Evolutionary conservation across 768 basidiomycete species (phyloP).

Genomic region (Glaciozyma antarctica): DNA sequence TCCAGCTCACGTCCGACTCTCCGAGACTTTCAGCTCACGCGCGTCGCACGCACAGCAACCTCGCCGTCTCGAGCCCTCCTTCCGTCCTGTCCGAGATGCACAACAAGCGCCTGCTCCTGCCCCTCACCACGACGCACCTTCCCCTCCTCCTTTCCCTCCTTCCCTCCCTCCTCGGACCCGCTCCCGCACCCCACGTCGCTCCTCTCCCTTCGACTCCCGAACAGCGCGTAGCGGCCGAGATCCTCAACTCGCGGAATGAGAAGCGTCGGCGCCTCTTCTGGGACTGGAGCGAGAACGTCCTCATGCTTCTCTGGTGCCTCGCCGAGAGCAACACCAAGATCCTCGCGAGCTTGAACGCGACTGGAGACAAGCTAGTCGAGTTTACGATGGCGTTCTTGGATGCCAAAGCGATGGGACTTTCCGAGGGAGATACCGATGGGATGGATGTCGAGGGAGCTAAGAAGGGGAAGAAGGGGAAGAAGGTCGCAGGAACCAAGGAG

Average conservation of each 20-base stretch:
- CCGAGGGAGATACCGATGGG: slow-evolving; percentile 8
- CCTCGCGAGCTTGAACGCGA: slow-evolving; percentile 18
- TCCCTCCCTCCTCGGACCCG: slow-evolving; percentile 12
- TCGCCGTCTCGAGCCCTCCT: slow-evolving; percentile 25
- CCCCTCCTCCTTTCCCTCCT: slow-evolving; percentile 25
- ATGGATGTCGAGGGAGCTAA: slow-evolving; percentile 4
- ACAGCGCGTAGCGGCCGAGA: slow-evolving; percentile 5
- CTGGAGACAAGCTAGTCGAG: slow-evolving; percentile 13
- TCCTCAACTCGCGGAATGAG: slow-evolving; percentile 14
- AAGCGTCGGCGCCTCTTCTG: slow-evolving; percentile 18
- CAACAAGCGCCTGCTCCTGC: slow-evolving; percentile 32
- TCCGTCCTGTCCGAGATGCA: slow-evolving; percentile 31
- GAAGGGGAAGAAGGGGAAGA: slow-evolving; percentile 10
- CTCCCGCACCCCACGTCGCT: slow-evolving; percentile 1
- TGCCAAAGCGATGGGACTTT: slow-evolving; percentile 12
- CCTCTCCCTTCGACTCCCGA: slow-evolving; percentile 17
- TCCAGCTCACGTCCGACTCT: background rate
- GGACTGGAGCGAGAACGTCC: slow-evolving; percentile 31
- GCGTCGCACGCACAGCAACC: slow-evolving; percentile 7
- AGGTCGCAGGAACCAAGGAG: background rate
- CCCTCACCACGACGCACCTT: slow-evolving; percentile 20
- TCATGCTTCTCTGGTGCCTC: slow-evolving; percentile 26
- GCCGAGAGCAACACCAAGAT: slow-evolving; percentile 32
- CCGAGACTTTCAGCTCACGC: background rate
- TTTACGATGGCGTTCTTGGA: slow-evolving; percentile 16